A percentile compares a stretch with the other conserved stretches of the same genome.
These are phyloP conservation scores for Chaetomium sp. DNA, from an alignment of 2,329 filamentous ascomycete genomes.

Conservation along the genomic window DNA sequence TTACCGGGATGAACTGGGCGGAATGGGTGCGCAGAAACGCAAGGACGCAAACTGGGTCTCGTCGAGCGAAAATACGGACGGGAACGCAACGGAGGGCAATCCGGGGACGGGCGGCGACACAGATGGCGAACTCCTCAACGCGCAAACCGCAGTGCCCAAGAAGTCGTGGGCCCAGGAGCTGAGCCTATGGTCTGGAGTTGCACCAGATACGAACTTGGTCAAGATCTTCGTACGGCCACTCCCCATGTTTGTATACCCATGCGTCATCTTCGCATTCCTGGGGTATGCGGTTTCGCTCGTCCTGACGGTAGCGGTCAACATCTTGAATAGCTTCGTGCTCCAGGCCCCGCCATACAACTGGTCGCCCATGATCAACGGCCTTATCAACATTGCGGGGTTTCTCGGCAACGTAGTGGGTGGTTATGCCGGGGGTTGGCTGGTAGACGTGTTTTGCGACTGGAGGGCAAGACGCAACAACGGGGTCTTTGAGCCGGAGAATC, in stretches of 20 bases:
- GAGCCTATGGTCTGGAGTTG: conserved; percentile 23
- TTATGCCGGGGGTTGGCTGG: conserved; percentile 36
- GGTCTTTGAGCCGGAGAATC: conserved; percentile 39
- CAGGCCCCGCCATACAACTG: conserved; percentile 29
- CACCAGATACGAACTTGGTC: conserved; percentile 22
- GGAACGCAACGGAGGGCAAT: not conserved
- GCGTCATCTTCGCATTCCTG: conserved; percentile 28
- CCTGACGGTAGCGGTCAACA: conserved; percentile 28
- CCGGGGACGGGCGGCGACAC: not conserved
- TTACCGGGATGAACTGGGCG: conserved; percentile 4
- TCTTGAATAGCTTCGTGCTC: conserved; percentile 29
- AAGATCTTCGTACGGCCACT: conserved; percentile 27
- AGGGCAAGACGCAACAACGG: conserved; percentile 34
- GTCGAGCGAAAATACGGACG: not conserved
- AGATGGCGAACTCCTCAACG: not conserved
- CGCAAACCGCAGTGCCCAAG: conserved; percentile 4
- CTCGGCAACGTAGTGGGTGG: conserved; percentile 39
- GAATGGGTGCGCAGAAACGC: not conserved
- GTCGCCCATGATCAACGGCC: conserved; percentile 27
- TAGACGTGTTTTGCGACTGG: conserved; percentile 38
- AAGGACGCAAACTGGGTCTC: not conserved
- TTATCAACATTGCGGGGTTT: conserved; percentile 29
- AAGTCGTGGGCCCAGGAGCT: conserved; percentile 26
- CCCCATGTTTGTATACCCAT: conserved; percentile 28
- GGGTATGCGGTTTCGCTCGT: conserved; percentile 28